These are phyloP conservation scores for Lablab purpureus DNA, from an alignment of 306 rosid genomes.

Conservation along the genomic window DNA sequence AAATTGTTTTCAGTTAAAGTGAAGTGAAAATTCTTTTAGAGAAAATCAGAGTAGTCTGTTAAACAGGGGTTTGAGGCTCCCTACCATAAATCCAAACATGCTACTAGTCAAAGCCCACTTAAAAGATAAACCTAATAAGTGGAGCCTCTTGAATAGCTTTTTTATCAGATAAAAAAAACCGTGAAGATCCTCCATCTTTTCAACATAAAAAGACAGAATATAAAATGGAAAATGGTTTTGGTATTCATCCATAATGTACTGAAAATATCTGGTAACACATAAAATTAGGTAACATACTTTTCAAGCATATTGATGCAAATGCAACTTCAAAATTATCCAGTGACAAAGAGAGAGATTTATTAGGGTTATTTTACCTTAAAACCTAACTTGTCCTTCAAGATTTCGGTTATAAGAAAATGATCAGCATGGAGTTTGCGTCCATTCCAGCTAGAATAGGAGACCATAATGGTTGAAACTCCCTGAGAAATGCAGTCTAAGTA, in stretches of 20 bases:
- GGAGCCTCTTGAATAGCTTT: neutral
- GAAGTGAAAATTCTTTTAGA: neutral
- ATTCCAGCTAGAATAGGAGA: conserved; percentile 90
- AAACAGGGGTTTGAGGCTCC: neutral
- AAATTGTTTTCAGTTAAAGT: neutral
- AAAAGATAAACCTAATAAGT: neutral
- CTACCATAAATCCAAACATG: conserved; percentile 7
- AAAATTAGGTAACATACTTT: neutral
- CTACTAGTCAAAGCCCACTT: neutral
- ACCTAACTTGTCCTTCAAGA: conserved; percentile 80
- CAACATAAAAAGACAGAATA: conserved; percentile 21
- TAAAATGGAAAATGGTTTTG: neutral
- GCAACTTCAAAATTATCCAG: conserved; percentile 21
- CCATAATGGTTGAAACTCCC: conserved; percentile 91
- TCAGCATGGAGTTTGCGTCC: conserved; percentile 71
- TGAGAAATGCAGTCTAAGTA: conserved; percentile 84
- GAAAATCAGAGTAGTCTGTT: neutral
- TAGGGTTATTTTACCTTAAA: conserved; percentile 65
- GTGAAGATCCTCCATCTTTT: neutral
- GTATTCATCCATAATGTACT: neutral
- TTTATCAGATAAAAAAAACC: conserved; percentile 12
- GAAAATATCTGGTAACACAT: neutral
- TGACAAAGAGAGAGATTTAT: conserved; percentile 9
- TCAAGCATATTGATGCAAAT: conserved; percentile 20
- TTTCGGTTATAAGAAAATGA: conserved; percentile 71